Evolutionary conservation across 768 basidiomycete genomes (phyloP), one percentile per base, ranked within the genome.

Genomic region (Dentipellis sp.): DNA sequence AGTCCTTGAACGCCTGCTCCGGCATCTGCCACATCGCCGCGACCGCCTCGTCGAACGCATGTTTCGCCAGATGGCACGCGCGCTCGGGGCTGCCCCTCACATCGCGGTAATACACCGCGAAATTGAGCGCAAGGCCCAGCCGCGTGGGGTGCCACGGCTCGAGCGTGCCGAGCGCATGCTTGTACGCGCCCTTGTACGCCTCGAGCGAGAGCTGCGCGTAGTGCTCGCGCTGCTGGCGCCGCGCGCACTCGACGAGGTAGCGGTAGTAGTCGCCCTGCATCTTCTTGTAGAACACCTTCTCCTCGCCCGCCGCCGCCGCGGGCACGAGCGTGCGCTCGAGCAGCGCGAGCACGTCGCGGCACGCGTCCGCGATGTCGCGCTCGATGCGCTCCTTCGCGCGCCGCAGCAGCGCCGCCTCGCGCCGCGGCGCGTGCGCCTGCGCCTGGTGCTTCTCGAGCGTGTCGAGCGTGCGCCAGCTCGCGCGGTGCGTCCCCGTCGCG

Each of bases 41-140:
- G 55, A 94, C 83, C 6, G 91, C 92, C 64, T 92, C 89, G 69
- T 94, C 92, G 68, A 94, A 92, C 3, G 91, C 92, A 66, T 90
- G 88, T 72, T 94, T 94, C 52, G 90, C 91, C 57, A 94, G 76
- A 67, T 88, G 87, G 68, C 90, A 92, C 35, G 91, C 91, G 59
- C 88, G 78, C 65, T 91, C 88, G 22, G 92, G 89, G 66, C 86
- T 88, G 69, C 85, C 83, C 61, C 83, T 78, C 64, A 93, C 89
- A 68, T 94, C 86, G 68, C 91, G 91, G 69, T 88, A 93, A 75
- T 89, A 94, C 52, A 94, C 92, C n/a, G 90, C 86, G 72, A 94
- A 93, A 74, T 94, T 94, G 65, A 94, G 77, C 36, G 91, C 91
- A 52, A 94, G 75, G 37, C 91, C 92, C 56, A 94, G 75, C 63